Base-by-base conservation (phyloP, 2,329 filamentous ascomycete genomes). In the Hymenoscyphus fructigenus region DNA sequence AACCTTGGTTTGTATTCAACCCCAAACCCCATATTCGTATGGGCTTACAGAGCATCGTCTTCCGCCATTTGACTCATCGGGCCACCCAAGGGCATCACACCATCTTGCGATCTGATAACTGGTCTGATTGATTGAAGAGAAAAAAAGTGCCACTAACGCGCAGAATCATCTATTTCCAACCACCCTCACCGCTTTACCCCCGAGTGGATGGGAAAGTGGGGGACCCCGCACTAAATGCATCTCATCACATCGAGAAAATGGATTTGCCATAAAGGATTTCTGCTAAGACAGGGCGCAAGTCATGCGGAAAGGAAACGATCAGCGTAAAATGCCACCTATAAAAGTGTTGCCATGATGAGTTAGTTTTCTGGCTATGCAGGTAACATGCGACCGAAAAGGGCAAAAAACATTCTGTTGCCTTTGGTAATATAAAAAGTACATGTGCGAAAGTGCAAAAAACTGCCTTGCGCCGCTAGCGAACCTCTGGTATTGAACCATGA, bases 181-280 rank as follows among this genome's bases (percentile, higher is more conserved):
- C 47, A 53, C 20, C 47, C 20, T 53, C 47, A 53, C 47, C 47
- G 47, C 47, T 53, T 53, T 53, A 53, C 47, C 47, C 47, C 12
- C 20, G 23, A 53, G 12, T 38, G 4, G 36, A 38, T 53, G 47
- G 47, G 47, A 23, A 23, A 47, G n/a, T 20, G 41, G 41, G 41
- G 23, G 23, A 53, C 47, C 47, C 47, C 47, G 47, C 47, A 53
- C 47, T 53, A 53, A 53, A 53, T 53, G 47, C 44, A 50, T 50
- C 44, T 20, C n/a, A 50, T 23, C 44, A 50, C 44, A 50, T 50
- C 44, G 44, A 50, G 44, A 50, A 50, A 14, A 23, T 50, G 44
- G 44, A 50, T 50, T 50, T 50, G n/a, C 47, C 47, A 53, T 53
- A 53, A 26, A 53, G 23, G 20, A 53, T 53, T 50, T 23, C 20